Evolutionary conservation across 768 basidiomycete species (phyloP), one percentile per base, ranked within the genome.

Genomic region (Dendrothele bispora): DNA sequence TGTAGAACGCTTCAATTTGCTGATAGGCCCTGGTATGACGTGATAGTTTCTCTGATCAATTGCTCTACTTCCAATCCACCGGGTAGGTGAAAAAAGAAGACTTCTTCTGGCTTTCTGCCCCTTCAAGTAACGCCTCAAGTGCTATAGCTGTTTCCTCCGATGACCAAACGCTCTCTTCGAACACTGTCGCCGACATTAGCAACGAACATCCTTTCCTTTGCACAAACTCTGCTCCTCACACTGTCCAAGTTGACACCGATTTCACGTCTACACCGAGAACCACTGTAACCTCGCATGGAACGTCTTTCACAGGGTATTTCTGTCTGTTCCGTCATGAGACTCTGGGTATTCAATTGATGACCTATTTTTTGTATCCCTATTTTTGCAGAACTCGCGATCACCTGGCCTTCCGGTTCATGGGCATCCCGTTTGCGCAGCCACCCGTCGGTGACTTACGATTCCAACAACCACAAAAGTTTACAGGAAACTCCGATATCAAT

Each of bases 321-420:
- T n/a, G n/a, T n/a, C n/a, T n/a, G n/a, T n/a, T n/a, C n/a, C n/a
- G n/a, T n/a, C n/a, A n/a, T n/a, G n/a, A n/a, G n/a, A n/a, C n/a
- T n/a, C n/a, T n/a, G n/a, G n/a, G n/a, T n/a, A n/a, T n/a, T n/a
- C 37, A 8, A 3, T 20, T 14, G 4, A 26, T 48, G 12, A 32
- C 21, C 14, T 25, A 17, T 8, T 8, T 5, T 40, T 6, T 4
- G 24, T 15, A 7, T 17, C 29, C 34, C 4, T 20, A 17, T 24
- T 32, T 8, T 20, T 12, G 7, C 42, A 73, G 70, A 7, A 68
- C 63, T 41, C 70, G 71, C 12, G 72, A 73, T 49, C 65, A 65
- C 36, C 58, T 66, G 3, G 66, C 66, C 7, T 73, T 75, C 60
- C 64, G 66, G 18, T 74, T 75, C 59, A 59, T 70, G 32, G 72